These are phyloP conservation scores for Grigorovia jiainica DNA, from an alignment of 805 yeast genomes.

Conservation along the genomic window DNA sequence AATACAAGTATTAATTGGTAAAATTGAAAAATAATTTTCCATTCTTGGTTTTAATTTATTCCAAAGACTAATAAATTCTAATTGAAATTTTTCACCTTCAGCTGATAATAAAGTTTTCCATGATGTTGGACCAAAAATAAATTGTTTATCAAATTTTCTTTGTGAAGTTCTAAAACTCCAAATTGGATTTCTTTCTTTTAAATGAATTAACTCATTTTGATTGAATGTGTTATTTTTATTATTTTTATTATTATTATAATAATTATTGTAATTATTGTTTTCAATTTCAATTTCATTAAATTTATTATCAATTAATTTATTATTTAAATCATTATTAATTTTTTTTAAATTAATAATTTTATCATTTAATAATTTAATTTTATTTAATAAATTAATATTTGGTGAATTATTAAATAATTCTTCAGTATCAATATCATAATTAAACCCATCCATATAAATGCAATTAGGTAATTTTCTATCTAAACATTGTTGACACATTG, in stretches of 20 bases:
- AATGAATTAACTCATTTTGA: background rate
- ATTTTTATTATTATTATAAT: background rate
- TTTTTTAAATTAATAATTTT: slow-evolving; percentile 1
- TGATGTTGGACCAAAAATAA: slow-evolving; percentile 25
- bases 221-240: background rate
- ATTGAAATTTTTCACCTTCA: slow-evolving; percentile 12
- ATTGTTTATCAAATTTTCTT: slow-evolving; percentile 1
- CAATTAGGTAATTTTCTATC: slow-evolving; percentile 25
- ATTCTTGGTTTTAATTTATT: slow-evolving; percentile 16
- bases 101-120: slow-evolving; percentile 15
- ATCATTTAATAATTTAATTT: slow-evolving; percentile 14
- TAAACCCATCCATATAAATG: slow-evolving; percentile 18
- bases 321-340: background rate
- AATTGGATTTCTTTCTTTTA: background rate
- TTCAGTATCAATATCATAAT: slow-evolving; percentile 13
- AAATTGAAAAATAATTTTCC: background rate
- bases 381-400: slow-evolving; percentile 15
- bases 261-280: background rate
- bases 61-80: slow-evolving; percentile 18
- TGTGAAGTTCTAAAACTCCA: slow-evolving; percentile 1
- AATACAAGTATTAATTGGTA: background rate
- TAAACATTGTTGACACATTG: slow-evolving; percentile 35
- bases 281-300: background rate
- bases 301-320: background rate
- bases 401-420: slow-evolving; percentile 19